Conservation (phyloP, 139 green algal species). For the Chlamydomonas sp. region DNA sequence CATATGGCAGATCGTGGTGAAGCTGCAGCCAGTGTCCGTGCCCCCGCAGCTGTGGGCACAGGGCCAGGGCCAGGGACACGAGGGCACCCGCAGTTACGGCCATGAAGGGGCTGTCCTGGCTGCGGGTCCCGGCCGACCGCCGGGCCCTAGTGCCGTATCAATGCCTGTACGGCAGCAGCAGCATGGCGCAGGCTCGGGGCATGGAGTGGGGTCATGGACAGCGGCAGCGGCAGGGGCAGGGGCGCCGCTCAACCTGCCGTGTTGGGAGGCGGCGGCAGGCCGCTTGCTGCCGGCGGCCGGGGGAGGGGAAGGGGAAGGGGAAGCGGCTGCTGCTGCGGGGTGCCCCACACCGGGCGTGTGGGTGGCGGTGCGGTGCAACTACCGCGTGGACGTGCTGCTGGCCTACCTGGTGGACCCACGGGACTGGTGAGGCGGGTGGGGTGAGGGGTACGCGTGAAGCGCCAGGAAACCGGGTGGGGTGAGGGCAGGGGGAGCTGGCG, state of each 20-base stretch:
- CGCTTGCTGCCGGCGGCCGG: neutral
- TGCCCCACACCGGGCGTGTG: neutral
- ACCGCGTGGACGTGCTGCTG: slow-evolving; percentile 27
- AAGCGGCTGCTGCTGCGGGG: neutral
- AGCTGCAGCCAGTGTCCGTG: neutral
- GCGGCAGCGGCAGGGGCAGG: neutral
- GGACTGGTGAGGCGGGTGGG: slow-evolving; percentile 12
- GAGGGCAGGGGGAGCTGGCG: neutral
- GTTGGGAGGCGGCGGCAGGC: too few relatives aligned
- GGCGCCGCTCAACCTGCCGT: too few relatives aligned
- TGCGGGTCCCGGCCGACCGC: neutral
- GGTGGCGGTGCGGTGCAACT: slow-evolving; percentile 37
- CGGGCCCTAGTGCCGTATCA: too few relatives aligned
- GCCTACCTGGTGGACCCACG: slow-evolving; percentile 10
- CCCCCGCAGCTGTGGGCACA: neutral
- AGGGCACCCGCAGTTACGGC: neutral
- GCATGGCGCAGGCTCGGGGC: neutral
- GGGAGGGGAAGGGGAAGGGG: neutral
- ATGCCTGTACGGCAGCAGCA: too few relatives aligned
- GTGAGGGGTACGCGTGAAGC: neutral
- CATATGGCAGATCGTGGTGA: slow-evolving; percentile 23
- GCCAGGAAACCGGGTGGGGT: neutral
- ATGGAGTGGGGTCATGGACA: neutral
- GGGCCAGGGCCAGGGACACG: neutral
- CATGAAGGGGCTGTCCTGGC: neutral